Conservation (phyloP, 257 asterid genomes). For the Jacaranda mimosifolia region DNA sequence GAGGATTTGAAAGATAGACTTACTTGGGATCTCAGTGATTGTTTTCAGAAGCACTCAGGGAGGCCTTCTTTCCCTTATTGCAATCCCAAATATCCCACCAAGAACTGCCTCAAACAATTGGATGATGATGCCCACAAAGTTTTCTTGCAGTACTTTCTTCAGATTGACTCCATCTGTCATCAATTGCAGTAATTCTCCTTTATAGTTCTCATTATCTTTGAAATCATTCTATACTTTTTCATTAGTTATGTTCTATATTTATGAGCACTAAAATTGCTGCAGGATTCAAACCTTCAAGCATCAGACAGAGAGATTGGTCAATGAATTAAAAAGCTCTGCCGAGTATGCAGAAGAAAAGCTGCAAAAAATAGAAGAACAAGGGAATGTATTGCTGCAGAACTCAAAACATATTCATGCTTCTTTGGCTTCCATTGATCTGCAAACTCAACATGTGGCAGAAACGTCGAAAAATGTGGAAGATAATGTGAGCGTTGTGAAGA, state of each 20-base stretch:
- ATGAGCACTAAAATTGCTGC: conserved; percentile 27
- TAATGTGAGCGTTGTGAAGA: conserved; percentile 43
- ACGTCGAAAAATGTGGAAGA: conserved; percentile 55
- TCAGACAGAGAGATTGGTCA: conserved; percentile 68
- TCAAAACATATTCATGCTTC: conserved; percentile 59
- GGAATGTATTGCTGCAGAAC: conserved; percentile 48
- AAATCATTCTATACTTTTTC: no score
- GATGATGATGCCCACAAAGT: conserved; percentile 47
- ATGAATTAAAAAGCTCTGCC: conserved; percentile 58
- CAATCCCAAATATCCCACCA: conserved; percentile 42
- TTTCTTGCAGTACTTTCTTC: conserved; percentile 57
- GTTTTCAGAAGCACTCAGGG: conserved; percentile 63
- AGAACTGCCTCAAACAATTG: conserved; percentile 50
- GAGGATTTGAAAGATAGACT: conserved; percentile 62
- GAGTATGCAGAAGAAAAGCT: conserved; percentile 64
- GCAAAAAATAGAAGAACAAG: conserved; percentile 54
- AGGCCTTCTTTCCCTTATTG: conserved; percentile 57
- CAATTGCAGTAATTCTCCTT: conserved; percentile 63
- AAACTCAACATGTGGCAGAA: conserved; percentile 55
- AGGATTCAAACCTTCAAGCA: conserved; percentile 64
- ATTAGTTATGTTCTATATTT: no score
- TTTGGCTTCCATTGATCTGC: conserved; percentile 50
- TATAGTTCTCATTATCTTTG: not conserved
- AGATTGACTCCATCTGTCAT: conserved; percentile 67
- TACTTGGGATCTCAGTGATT: conserved; percentile 73